These are phyloP conservation scores for Teratosphaeria gauchensis DNA, from an alignment of 2,329 filamentous ascomycete species.

Conservation along the genomic window DNA sequence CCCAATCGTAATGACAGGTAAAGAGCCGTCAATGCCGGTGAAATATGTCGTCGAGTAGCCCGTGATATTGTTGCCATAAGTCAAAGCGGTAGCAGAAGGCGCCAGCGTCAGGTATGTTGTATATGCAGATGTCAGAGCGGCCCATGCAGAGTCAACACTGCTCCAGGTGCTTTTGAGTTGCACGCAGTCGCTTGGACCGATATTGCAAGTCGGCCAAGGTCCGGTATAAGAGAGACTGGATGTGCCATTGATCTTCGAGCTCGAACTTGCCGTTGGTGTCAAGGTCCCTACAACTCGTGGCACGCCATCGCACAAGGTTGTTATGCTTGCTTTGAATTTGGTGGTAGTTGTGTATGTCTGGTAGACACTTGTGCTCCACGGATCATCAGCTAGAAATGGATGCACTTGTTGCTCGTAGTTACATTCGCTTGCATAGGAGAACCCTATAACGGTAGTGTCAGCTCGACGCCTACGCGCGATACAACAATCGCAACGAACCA, in stretches of 20 bases:
- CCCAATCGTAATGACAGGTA: not conserved
- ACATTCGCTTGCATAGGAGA: not conserved
- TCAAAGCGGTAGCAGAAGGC: not conserved
- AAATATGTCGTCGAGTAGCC: not conserved
- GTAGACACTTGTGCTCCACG: not conserved
- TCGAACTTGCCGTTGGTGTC: not conserved
- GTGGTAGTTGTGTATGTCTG: not conserved
- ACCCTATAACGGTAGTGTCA: not conserved
- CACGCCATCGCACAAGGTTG: not conserved
- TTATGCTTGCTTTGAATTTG: not conserved
- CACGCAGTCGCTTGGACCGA: not conserved
- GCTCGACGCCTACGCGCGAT: not conserved
- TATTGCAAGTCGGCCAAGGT: not conserved
- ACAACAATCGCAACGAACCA: not conserved
- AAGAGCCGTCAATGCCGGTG: not conserved
- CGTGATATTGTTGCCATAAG: not conserved
- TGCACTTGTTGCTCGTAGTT: not conserved
- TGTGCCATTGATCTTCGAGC: not conserved
- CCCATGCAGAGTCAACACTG: not conserved
- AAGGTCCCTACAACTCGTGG: not conserved
- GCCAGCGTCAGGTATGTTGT: not conserved
- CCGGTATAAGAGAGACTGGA: not conserved
- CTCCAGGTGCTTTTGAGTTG: not conserved
- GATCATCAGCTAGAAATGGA: not conserved
- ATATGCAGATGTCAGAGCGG: not conserved